Conservation (phyloP, 2,329 filamentous ascomycete species). For the Sporothrix pallida region DNA sequence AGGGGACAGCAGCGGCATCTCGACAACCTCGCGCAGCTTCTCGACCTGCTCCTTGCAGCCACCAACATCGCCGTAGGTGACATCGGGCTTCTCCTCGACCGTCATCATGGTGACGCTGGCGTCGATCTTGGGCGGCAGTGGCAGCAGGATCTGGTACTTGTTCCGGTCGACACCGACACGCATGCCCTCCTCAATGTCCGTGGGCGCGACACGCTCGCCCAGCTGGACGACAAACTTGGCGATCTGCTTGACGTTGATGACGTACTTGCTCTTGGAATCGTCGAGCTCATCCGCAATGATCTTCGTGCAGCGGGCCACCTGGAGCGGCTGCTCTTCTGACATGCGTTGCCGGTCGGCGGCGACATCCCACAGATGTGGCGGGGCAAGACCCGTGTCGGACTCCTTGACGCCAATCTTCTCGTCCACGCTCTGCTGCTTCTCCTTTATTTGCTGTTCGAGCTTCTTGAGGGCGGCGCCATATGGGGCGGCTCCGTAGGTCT, state of each 20-base stretch:
- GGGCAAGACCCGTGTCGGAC: slow-evolving; percentile 97
- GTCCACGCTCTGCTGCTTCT: slow-evolving; percentile 96
- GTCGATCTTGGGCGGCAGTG: slow-evolving; percentile 96
- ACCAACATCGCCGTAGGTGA: slow-evolving; percentile 98
- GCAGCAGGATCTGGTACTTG: slow-evolving; percentile 98
- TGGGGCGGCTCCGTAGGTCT: slow-evolving; percentile 96
- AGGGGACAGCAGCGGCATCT: slow-evolving; percentile 95
- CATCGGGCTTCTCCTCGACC: slow-evolving; percentile 98
- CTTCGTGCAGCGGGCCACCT: slow-evolving; percentile 98
- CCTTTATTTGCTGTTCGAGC: slow-evolving; percentile 99
- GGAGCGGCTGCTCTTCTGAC: slow-evolving; percentile 96
- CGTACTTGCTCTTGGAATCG: slow-evolving; percentile 98
- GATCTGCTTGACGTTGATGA: slow-evolving; percentile 99
- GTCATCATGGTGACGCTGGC: slow-evolving; percentile 99
- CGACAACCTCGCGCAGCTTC: slow-evolving; percentile 97
- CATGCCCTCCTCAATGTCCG: slow-evolving; percentile 99
- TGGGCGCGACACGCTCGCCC: slow-evolving; percentile 93
- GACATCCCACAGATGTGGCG: slow-evolving; percentile 98
- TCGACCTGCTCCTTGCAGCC: slow-evolving; percentile 99
- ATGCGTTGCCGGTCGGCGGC: slow-evolving; percentile 97
- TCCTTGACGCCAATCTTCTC: slow-evolving; percentile 98
- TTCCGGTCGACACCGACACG: slow-evolving; percentile 96
- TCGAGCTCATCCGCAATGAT: slow-evolving; percentile 98
- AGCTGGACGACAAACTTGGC: slow-evolving; percentile 99
- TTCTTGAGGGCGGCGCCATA: slow-evolving; percentile 94